A percentile compares a stretch with the other conserved stretches of the same genome.
phyloP scores from a whole-genome alignment of 331 rosid genomes.

The Acacia concinna region DNA sequence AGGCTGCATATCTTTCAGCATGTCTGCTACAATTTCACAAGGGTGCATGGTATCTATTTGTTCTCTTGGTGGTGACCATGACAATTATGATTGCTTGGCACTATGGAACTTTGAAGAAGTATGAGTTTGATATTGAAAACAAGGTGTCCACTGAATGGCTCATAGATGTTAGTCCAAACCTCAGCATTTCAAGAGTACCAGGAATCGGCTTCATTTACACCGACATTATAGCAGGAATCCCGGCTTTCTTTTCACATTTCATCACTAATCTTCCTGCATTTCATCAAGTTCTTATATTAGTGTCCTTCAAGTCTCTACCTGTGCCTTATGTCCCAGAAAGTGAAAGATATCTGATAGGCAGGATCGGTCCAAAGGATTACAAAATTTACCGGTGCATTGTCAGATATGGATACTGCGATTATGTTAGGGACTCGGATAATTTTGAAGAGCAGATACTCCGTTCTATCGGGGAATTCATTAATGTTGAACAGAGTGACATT shows the following conservation, averaged over 20 bases:
- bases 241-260: slow-evolving; percentile 86
- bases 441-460: slow-evolving; percentile 78
- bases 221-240: slow-evolving; percentile 70
- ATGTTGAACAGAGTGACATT: slow-evolving; percentile 52
- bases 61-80: slow-evolving; percentile 53
- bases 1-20: slow-evolving; percentile 63
- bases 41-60: slow-evolving; percentile 78
- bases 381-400: slow-evolving; percentile 78
- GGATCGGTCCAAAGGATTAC: slow-evolving; percentile 60
- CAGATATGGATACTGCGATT: slow-evolving; percentile 74
- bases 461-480: slow-evolving; percentile 74
- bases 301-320: slow-evolving; percentile 73
- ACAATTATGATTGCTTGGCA: slow-evolving; percentile 81
- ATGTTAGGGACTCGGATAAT: slow-evolving; percentile 52
- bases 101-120: slow-evolving; percentile 78
- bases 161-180: slow-evolving; percentile 58
- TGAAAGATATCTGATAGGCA: slow-evolving; percentile 70
- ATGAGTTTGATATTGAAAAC: slow-evolving; percentile 70
- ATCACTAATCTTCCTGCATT: slow-evolving; percentile 80
- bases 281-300: slow-evolving; percentile 76
- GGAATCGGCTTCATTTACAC: slow-evolving; percentile 88
- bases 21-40: slow-evolving; percentile 66
- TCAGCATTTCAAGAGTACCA: slow-evolving; percentile 71
- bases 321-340: slow-evolving; percentile 61
- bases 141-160: slow-evolving; percentile 81